Evolutionary conservation across 805 yeast species (phyloP), one percentile per base, ranked within the genome.

Genomic region (Brettanomyces sp.): DNA sequence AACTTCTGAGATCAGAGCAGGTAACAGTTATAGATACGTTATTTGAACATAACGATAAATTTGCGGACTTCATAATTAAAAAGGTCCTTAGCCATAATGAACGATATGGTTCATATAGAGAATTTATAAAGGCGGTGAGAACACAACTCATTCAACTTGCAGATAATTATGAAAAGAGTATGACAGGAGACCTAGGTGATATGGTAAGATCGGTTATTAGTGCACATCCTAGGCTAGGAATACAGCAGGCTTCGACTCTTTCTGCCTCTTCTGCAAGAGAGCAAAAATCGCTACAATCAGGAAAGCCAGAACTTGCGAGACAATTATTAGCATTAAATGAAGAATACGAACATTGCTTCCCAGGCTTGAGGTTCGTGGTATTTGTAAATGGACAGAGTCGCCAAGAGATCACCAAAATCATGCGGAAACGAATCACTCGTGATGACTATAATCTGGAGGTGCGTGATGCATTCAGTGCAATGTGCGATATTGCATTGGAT

Each of bases 171-270:
- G 33, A 18, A 12, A 11, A 40, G 6, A 36, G 18, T n/a, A 36
- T 39, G 12, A 36, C 36, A 8, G 18, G 25, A 8, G 25, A 34
- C 8, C 25, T 41, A 23, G 41, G 41, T n/a, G 7, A 32, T 1
- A 43, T 21, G 4, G 52, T 63, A 4, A 54, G 59, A 39, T 65
- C 73, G 36, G 87, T 90, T 47, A 78, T 90, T n/a, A 81, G 86
- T 1, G 95, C 96, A 0, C 97, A 89, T 64, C 97, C 97, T 14
- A 70, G 96, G 46, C 67, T 89, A 14, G 97, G 97, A 0, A 85
- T 85, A 3, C 69, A 79, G 3, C 64, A 58, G 49, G 41, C 36
- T 2, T 32, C 46, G 9, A 70, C 66, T 28, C 68, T 86, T 30
- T 82, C 86, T 6, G 67, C 63, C 4, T 90, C 85, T 56, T 85